phyloP scores from a whole-genome alignment of 1,284 basidiomycete genomes.

The Prillingera fragicola region DNA sequence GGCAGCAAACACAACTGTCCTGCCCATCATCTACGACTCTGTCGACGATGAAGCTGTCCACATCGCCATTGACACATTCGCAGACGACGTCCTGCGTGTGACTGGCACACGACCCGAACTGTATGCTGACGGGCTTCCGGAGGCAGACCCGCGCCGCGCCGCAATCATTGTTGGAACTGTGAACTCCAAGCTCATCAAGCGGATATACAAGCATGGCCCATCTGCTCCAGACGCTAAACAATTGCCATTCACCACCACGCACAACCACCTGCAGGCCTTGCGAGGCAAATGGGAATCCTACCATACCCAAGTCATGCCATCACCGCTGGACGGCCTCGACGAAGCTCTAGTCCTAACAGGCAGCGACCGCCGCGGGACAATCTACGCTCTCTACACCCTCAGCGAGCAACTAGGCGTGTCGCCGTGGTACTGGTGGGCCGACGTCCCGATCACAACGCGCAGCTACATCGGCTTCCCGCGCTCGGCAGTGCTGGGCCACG shows the following conservation, averaged over 20 bases:
- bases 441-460: constrained; percentile 57
- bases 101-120: constrained; percentile 53
- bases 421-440: constrained; percentile 54
- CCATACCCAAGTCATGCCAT: constrained; percentile 52
- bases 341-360: constrained; percentile 62
- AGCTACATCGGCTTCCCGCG: constrained; percentile 53
- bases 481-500: constrained; percentile 56
- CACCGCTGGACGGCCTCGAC: constrained; percentile 57
- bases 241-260: too few species aligned
- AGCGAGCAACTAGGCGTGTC: constrained; percentile 61
- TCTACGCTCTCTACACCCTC: constrained; percentile 63
- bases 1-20: not conserved
- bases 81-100: constrained; percentile 58
- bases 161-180: constrained; percentile 62
- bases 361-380: constrained; percentile 56
- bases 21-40: constrained; percentile 13
- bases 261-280: constrained; percentile 55
- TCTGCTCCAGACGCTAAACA: too few species aligned
- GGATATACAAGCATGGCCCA: not conserved
- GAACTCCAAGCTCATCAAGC: constrained; percentile 56
- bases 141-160: too few species aligned
- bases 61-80: constrained; percentile 58
- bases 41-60: constrained; percentile 48
- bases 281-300: constrained; percentile 63
- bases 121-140: constrained; percentile 13